Evolutionary conservation across 495 filamentous ascomycete species (phyloP), one percentile per base, ranked within the genome.

Genomic region (Schizothecium vesticola): DNA sequence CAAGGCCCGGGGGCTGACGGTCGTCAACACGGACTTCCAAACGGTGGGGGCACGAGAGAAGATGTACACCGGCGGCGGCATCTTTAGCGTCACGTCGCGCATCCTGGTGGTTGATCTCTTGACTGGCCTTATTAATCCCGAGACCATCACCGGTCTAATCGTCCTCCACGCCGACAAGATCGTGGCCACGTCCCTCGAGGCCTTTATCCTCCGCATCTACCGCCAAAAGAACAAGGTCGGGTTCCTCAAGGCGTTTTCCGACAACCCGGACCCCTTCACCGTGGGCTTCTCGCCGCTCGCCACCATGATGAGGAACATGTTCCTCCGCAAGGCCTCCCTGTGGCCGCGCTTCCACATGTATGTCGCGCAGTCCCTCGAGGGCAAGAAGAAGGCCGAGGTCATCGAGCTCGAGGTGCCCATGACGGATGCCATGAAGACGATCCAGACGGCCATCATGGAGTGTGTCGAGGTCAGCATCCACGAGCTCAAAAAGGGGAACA

Each of bases 321-420:
- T 98, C 73, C 84, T 99, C 13, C 88, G 91, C 21, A 97, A 93
- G 71, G 89, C 90, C 12, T 92, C 93, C 0, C 79, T 99, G 10
- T 99, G 95, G 90, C 95, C 95, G 11, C 86, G 95, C n/a, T 99
- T 97, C 72, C 94, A 98, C 74, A 85, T 97, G 57, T 88, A 90
- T 4, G 92, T 99, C 3, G 91, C 92, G 0, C 88, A 93, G 71
- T 91, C 93, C 1, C 79, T 99, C 4, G 94, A 99, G 77, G 94
- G 92, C n/a, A 76, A 89, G 72, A 91, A 92, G 77, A 97, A 96
- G 75, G 94, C 95, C 0, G 95, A 98, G 79, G 95, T 99, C 51
- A 96, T 99, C 43, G 95, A 99, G 74, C 83, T 98, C 12, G 94
- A 97, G 74, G 90, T 98, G n/a, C 89, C 92, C 29, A 97, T 99